A percentile compares a stretch with the other conserved stretches of the same genome.
Evolutionary conservation across 306 rosid genomes (phyloP).

Genomic region (Parietaria judaica): DNA sequence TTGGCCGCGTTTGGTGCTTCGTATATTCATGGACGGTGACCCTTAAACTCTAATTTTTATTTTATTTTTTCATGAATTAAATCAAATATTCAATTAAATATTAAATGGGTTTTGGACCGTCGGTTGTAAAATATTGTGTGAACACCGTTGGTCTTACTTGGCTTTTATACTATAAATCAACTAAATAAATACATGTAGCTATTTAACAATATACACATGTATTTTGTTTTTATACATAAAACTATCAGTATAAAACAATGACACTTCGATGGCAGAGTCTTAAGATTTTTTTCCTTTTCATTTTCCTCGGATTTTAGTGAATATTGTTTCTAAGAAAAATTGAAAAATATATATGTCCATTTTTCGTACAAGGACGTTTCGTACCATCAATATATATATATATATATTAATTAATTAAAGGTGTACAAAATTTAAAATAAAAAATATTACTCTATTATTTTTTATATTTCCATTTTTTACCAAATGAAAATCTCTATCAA

Average conservation of each 20-base stretch:
- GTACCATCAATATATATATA: too few relatives aligned
- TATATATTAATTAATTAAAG: too few relatives aligned
- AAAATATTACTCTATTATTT: too few relatives aligned
- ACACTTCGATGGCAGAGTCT: background rate
- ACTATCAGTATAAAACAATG: background rate
- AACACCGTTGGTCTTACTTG: background rate
- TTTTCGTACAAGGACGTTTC: too few relatives aligned
- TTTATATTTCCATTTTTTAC: too few relatives aligned
- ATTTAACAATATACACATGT: too few relatives aligned
- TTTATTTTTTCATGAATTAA: background rate
- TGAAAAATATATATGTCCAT: too few relatives aligned
- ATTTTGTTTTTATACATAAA: too few relatives aligned
- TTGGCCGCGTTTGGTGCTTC: slow-evolving; percentile 13
- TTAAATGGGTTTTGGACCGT: slow-evolving; percentile 1
- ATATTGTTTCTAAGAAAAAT: background rate
- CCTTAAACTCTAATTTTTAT: background rate
- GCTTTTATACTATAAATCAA: background rate
- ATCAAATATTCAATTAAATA: background rate
- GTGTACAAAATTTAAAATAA: too few relatives aligned
- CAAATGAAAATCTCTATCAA: too few relatives aligned
- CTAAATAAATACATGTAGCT: background rate
- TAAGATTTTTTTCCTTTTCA: background rate
- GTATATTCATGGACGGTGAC: background rate
- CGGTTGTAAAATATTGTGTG: slow-evolving; percentile 2
- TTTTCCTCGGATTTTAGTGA: background rate